Percentiles rank a stretch among this genome's conserved stretches.
phyloP scores from a whole-genome alignment of 1,139 yeast species.

The Yamadazyma jaroonii region DNA sequence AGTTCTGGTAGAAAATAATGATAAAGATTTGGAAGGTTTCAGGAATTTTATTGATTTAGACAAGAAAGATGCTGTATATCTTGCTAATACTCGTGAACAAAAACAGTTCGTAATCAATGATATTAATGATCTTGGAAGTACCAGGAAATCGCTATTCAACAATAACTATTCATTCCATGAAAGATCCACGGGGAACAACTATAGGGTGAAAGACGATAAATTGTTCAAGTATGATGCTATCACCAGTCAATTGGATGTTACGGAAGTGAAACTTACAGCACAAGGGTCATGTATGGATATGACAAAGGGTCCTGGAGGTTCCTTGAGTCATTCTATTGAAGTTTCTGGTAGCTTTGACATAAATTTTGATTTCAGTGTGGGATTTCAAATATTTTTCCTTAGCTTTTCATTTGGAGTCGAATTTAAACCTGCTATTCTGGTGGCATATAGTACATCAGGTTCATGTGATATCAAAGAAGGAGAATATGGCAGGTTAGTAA shows the following conservation, averaged over 20 bases:
- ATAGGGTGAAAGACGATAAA: constrained; percentile 1
- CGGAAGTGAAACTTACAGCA: not conserved
- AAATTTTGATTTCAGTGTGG: not conserved
- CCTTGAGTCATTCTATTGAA: constrained; percentile 1
- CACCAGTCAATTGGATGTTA: not conserved
- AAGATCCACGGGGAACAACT: constrained; percentile 1
- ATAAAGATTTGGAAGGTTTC: no score
- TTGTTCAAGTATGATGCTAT: constrained; percentile 2
- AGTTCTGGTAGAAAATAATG: no score
- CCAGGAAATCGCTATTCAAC: not conserved
- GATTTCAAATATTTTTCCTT: constrained; percentile 2
- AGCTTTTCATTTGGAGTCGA: constrained; percentile 1
- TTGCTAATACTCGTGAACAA: no score
- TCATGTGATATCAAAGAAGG: constrained; percentile 5
- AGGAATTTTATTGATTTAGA: no score
- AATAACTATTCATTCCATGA: constrained; percentile 4
- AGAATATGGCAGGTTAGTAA: constrained; percentile 4
- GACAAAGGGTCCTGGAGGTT: constrained; percentile 5
- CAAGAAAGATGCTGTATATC: no score
- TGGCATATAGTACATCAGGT: constrained; percentile 3
- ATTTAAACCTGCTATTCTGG: constrained; percentile 1
- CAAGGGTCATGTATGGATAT: constrained; percentile 5
- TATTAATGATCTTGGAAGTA: constrained; percentile 2
- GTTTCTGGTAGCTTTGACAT: not conserved
- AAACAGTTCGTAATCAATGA: constrained; percentile 4